Percentiles rank a stretch among this genome's conserved stretches.
Evolutionary conservation across 106 monocot species (phyloP).

Genomic region (Dendrobium catenatum): DNA sequence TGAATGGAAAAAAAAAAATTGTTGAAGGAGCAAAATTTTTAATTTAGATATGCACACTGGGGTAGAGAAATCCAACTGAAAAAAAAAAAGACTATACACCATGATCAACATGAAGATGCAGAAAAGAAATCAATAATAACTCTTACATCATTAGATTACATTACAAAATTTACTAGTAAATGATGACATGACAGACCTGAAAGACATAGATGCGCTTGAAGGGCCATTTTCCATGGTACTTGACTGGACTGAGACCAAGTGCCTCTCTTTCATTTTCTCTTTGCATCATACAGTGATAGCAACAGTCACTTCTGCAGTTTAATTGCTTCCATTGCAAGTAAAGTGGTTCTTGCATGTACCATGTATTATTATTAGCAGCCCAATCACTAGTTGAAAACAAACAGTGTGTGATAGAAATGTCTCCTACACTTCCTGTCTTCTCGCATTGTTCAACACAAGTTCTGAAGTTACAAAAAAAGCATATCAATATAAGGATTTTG

Average conservation of each 20-base stretch:
- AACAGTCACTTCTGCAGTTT: constrained; percentile 55
- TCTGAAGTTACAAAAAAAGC: constrained; percentile 11
- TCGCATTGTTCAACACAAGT: constrained; percentile 52
- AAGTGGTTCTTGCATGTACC: constrained; percentile 56
- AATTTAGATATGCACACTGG: no score
- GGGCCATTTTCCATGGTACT: constrained; percentile 98
- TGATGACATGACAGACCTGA: constrained; percentile 44
- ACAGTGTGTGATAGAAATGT: constrained; percentile 35
- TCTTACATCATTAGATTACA: no score
- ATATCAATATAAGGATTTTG: neutral
- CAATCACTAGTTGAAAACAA: constrained; percentile 25
- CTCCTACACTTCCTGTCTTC: constrained; percentile 27
- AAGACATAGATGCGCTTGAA: constrained; percentile 67
- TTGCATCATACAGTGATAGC: constrained; percentile 62
- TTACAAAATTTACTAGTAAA: neutral
- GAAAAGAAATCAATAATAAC: no score
- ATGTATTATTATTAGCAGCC: constrained; percentile 24
- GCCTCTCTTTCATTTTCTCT: constrained; percentile 61
- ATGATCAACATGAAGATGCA: no score
- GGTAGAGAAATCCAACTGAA: no score
- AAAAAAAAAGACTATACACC: no score
- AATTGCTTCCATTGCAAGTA: constrained; percentile 52
- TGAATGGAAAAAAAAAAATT: constrained; percentile 5
- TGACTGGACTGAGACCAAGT: constrained; percentile 60
- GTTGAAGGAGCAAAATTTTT: no score